These are phyloP conservation scores for Annulohypoxylon stygium DNA, from an alignment of 495 filamentous ascomycete genomes.

Conservation along the genomic window DNA sequence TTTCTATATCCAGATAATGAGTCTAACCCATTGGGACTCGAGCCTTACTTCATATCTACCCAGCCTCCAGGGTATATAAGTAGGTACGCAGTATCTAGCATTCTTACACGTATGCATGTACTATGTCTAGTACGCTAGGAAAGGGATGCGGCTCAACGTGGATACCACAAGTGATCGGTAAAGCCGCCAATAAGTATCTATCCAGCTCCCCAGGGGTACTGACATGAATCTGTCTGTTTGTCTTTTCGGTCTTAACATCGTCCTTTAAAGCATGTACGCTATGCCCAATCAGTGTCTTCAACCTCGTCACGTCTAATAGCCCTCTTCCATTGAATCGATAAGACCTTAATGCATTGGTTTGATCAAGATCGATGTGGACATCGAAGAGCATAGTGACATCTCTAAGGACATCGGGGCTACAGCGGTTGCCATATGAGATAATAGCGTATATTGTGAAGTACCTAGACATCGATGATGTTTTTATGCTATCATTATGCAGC, in stretches of 20 bases:
- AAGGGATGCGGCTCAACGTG: constrained; percentile 1
- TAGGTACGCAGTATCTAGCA: no score
- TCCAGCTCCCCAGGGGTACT: constrained; percentile 14
- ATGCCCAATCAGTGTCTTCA: constrained; percentile 15
- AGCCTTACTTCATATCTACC: not conserved
- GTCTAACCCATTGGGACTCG: not conserved
- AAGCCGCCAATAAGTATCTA: constrained; percentile 6
- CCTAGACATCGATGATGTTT: constrained; percentile 65
- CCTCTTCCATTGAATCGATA: not conserved
- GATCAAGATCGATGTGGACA: constrained; percentile 21
- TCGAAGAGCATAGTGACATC: constrained; percentile 19
- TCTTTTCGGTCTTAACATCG: not conserved
- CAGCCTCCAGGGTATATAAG: not conserved
- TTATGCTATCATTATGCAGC: constrained; percentile 64
- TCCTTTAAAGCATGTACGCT: constrained; percentile 9
- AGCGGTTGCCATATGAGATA: constrained; percentile 72
- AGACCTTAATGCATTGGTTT: not conserved
- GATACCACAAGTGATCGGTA: not conserved
- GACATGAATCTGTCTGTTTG: constrained; percentile 1
- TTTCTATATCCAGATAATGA: not conserved
- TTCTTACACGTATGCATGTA: no score
- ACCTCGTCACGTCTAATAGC: constrained; percentile 3
- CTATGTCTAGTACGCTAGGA: not conserved
- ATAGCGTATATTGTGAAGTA: constrained; percentile 70
- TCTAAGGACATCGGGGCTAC: constrained; percentile 34